Evolutionary conservation across 23 red algal genomes (phyloP).

Genomic region (Chondrus crispus): DNA sequence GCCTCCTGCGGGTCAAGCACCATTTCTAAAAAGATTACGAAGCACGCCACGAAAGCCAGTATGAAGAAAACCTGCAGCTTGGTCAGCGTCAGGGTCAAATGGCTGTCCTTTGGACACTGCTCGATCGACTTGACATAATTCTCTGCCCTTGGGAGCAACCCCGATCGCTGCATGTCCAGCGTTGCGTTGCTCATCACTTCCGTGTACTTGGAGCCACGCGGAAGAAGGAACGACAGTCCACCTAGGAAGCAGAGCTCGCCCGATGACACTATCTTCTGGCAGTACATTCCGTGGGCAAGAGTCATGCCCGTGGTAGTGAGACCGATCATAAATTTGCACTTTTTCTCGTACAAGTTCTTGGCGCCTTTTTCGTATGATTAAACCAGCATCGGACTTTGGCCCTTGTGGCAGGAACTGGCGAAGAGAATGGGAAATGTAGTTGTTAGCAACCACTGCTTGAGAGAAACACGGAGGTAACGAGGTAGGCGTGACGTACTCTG

Average conservation of each 20-base stretch:
- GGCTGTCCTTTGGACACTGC: background rate
- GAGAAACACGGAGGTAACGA: no score
- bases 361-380: background rate
- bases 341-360: background rate
- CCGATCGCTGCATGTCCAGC: background rate
- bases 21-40: constrained; percentile 1
- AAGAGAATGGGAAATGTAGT: no score
- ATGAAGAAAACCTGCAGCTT: constrained; percentile 41
- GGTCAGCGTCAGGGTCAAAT: background rate
- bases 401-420: background rate
- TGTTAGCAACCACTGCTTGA: no score
- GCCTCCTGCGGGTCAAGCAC: constrained; percentile 13
- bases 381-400: background rate
- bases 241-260: background rate
- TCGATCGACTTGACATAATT: background rate
- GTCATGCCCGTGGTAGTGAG: background rate
- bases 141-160: background rate
- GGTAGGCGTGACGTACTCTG: constrained; percentile 19
- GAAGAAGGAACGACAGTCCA: background rate
- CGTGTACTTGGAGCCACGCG: background rate
- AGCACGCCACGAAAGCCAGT: background rate
- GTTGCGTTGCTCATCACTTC: background rate
- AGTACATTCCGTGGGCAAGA: background rate
- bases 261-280: background rate
- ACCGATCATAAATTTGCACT: background rate